Base-by-base conservation (phyloP, 75 land plant species). In the Ceratopteris richardii region DNA sequence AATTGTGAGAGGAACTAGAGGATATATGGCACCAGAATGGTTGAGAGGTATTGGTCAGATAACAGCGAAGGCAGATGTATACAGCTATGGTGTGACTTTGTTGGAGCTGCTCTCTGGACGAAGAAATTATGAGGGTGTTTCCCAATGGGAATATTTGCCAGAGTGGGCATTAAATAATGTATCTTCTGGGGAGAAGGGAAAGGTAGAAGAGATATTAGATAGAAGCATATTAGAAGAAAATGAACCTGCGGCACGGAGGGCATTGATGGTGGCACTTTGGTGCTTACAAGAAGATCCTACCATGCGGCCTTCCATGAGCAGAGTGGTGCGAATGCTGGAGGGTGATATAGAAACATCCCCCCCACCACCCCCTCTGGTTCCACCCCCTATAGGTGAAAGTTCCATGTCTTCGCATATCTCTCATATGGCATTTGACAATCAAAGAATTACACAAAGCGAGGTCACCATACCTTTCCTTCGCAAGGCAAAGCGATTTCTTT, bases 1-100 rank as follows among this genome's bases (percentile, higher is more conserved):
- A 11, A 57, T 23, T 21, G 58, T 70, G 17, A 52, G 80, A 16
- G 80, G 80, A 13, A 78, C 80, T 1, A 58, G 40, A 26, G 80
- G 80, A 2, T 78, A 78, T 40, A 58, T 78, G 27, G 80, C 80
- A 0, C 72, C 80, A 5, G 80, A 78, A 25, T 72, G 76, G 76
- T 57, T 72, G 22, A 64, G 41, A 19, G 44, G 44, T 14, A 13
- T 29, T 12, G 27, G 62, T 11, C 61, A 11, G 20, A 16, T 54
- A 13, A 66, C 62, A 24, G 42, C 36, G 17, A 69, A 69, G 31
- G 43, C 44, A 24, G 71, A 69, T 44, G 56, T 64, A 17, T 69
- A 53, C 28, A 69, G 69, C 59, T 69, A 28, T 44, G 55, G 70
- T 0, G 56, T 70, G 43, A 27, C 39, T 19, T 19, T 70, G 19